Evolutionary conservation across 2,329 filamentous ascomycete genomes (phyloP), one percentile per base, ranked within the genome.

Genomic region (Ophiostoma sp.): DNA sequence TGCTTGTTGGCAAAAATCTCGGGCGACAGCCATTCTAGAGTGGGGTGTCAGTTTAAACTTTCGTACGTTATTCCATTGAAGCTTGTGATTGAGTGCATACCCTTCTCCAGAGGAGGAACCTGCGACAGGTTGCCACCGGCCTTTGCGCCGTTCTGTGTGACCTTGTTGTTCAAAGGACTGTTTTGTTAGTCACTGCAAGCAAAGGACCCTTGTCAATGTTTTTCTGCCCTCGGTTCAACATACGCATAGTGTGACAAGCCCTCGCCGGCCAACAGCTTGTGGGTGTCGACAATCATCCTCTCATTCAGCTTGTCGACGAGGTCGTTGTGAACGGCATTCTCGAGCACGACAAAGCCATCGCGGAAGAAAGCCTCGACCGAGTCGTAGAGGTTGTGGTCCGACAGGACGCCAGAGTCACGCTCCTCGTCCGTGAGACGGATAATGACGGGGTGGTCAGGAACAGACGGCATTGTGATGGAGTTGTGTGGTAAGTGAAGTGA

Each of bases 1-100:
- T 77, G 77, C 69, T 75, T 77, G 74, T 83, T 84, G 68, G 77
- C 78, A 50, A 77, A 78, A 33, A 79, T 72, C 42, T 79, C 76
- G 55, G 76, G 74, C 75, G 78, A 77, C n/a, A 79, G 52, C 70
- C 75, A 78, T 45, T 76, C 76, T 77, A 36, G 28, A 17, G 15
- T 0, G 25, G 15, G 19, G 22, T 52, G 28, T 50, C 52, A 69
- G 42, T 36, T 2, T 25, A n/a, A 6, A 19, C 48, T 17, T 31
- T 25, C 22, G 15, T 28, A 1, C 17, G 8, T 28, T 57, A 5
- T 2, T 31, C 11, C 50, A 22, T 8, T 50, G 22, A 11, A 45
- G n/a, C 50, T n/a, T 28, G 19, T 22, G n/a, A 19, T 31, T 19
- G 5, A 3, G 7, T 6, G 19, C 31, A 39, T 69, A 77, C 76